A percentile compares a stretch with the other conserved stretches of the same genome.
Evolutionary conservation across 306 rosid species (phyloP).

Genomic region (Argentina anserina): DNA sequence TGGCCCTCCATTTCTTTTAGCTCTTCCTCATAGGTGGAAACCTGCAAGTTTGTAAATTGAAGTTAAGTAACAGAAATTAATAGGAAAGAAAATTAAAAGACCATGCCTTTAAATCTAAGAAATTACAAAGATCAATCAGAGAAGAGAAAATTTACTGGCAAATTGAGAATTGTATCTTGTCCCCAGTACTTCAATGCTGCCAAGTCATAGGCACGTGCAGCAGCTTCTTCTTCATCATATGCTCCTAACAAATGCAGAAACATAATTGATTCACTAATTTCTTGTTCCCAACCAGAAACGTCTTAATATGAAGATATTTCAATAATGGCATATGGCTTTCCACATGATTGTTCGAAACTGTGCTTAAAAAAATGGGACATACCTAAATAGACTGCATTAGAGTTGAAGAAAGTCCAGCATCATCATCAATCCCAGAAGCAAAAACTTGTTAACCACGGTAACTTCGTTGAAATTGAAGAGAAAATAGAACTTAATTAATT

Average conservation of each 20-base stretch:
- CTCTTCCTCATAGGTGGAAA: slow-evolving; percentile 59
- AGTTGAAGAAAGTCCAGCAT: slow-evolving; percentile 16
- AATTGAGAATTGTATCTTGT: slow-evolving; percentile 73
- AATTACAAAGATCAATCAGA: background rate
- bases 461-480: background rate
- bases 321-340: background rate
- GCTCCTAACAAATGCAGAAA: slow-evolving; percentile 60
- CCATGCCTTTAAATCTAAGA: background rate
- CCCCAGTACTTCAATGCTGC: slow-evolving; percentile 99
- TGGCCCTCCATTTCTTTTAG: slow-evolving; percentile 74
- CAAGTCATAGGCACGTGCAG: slow-evolving; percentile 98
- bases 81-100: background rate
- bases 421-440: slow-evolving; percentile 20
- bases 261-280: slow-evolving; percentile 2
- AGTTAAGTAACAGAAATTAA: background rate
- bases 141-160: slow-evolving; percentile 45
- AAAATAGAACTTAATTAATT: background rate
- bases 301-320: background rate
- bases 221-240: slow-evolving; percentile 86
- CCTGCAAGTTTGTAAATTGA: slow-evolving; percentile 27
- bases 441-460: background rate
- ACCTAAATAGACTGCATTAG: slow-evolving; percentile 84
- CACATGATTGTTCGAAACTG: background rate
- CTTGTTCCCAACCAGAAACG: background rate
- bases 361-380: slow-evolving; percentile 12